Conservation (phyloP, 176 grass and related monocot species). For the Oryza glumipatula region DNA sequence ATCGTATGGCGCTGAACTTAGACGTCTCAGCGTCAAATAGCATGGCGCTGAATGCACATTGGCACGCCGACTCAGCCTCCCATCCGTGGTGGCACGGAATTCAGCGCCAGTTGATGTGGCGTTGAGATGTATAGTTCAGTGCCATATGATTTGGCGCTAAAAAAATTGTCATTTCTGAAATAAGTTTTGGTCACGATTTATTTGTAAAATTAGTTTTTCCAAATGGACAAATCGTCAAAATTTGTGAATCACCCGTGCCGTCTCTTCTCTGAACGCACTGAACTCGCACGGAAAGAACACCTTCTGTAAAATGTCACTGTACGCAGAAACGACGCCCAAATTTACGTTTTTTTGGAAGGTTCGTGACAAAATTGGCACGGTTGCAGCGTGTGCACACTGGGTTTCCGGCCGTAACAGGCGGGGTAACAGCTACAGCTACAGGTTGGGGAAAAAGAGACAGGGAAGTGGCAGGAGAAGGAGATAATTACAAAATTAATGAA, state of each 20-base stretch:
- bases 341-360: neutral
- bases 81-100: no score
- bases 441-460: neutral
- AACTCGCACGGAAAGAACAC: neutral
- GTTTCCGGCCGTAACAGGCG: slow-evolving; percentile 28
- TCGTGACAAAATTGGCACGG: neutral
- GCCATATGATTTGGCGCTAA: no score
- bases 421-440: neutral
- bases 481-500: neutral
- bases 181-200: no score
- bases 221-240: no score
- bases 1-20: no score
- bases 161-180: no score
- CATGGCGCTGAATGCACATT: no score
- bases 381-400: neutral
- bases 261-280: slow-evolving; percentile 33
- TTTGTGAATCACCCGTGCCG: neutral
- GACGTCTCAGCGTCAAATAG: no score
- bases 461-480: neutral
- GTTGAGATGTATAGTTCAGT: no score
- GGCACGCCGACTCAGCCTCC: no score
- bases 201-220: no score
- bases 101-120: no score
- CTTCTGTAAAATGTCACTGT: neutral
- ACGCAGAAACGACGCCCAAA: neutral